Percentiles rank a stretch among this genome's conserved stretches.
These are phyloP conservation scores for Ustulina deusta DNA, from an alignment of 2,329 filamentous ascomycete species.

Conservation along the genomic window DNA sequence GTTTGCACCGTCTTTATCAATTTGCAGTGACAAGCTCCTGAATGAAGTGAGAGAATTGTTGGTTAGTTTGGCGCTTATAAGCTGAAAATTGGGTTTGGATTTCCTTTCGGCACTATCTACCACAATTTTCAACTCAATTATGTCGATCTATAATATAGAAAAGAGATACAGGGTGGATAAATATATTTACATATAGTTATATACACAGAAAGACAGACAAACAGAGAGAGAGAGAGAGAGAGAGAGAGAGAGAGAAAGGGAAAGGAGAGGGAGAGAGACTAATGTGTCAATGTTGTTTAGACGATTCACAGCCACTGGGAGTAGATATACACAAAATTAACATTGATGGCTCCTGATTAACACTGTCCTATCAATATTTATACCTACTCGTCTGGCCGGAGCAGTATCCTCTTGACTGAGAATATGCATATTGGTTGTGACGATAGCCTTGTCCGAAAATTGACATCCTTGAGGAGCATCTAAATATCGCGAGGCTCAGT, in stretches of 20 bases:
- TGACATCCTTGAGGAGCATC: slow-evolving; percentile 13
- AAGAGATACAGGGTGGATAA: no score
- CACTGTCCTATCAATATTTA: slow-evolving; percentile 1
- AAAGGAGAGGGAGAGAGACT: background rate
- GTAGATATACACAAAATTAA: slow-evolving; percentile 22
- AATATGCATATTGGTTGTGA: slow-evolving; percentile 18
- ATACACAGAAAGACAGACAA: no score
- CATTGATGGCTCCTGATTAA: slow-evolving; percentile 19
- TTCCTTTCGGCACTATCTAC: no score
- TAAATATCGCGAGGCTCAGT: slow-evolving; percentile 2
- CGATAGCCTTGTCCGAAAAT: slow-evolving; percentile 2
- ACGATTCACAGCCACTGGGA: background rate
- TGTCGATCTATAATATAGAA: no score
- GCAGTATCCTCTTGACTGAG: background rate
- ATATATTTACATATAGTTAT: no score
- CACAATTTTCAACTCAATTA: no score
- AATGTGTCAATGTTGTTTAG: background rate
- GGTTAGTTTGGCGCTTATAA: no score
- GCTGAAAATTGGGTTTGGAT: no score
- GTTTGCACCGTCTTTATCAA: no score
- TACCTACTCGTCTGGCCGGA: slow-evolving; percentile 1
- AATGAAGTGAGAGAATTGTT: no score
- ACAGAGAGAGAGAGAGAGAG: no score
- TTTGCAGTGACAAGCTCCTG: no score
- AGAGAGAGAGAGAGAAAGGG: background rate